A percentile compares a stretch with the other conserved stretches of the same genome.
phyloP scores from a whole-genome alignment of 2,329 filamentous ascomycete genomes.

The Fusarium avenaceum region DNA sequence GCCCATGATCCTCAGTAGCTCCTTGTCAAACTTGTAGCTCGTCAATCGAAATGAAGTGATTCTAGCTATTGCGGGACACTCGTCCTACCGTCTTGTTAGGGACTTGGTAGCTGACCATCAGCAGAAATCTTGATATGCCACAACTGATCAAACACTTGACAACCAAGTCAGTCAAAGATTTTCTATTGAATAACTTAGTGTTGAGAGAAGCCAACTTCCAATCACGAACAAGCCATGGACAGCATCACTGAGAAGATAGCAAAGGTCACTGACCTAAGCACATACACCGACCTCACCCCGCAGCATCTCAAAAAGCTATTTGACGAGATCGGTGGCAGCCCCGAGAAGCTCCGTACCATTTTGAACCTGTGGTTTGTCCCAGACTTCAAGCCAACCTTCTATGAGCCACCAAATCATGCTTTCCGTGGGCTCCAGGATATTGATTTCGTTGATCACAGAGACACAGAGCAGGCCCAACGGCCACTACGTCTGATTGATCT shows the following conservation, averaged over 20 bases:
- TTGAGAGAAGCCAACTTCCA: not conserved
- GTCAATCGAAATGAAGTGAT: too few relatives aligned
- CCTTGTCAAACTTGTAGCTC: fast-evolving
- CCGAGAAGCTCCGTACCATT: conserved; percentile 8
- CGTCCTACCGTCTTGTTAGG: not conserved
- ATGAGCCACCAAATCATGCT: not conserved
- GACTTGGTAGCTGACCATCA: too few relatives aligned
- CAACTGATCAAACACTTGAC: not conserved
- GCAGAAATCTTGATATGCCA: too few relatives aligned
- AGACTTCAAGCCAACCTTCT: conserved; percentile 7
- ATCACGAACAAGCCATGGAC: not conserved
- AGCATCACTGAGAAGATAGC: conserved; percentile 7
- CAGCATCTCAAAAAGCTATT: conserved; percentile 9
- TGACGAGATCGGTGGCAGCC: not conserved
- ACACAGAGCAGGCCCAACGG: not conserved
- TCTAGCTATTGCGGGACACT: not conserved
- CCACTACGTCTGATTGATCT: conserved; percentile 6
- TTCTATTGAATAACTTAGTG: fast-evolving
- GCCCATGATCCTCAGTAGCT: not conserved
- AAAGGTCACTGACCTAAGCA: conserved; percentile 12
- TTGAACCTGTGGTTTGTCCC: conserved; percentile 14
- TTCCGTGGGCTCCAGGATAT: conserved; percentile 2
- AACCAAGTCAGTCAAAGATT: not conserved
- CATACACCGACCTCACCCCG: conserved; percentile 12
- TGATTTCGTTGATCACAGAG: not conserved